These are phyloP conservation scores for Biancaea sappan DNA, from an alignment of 306 rosid species.

Conservation along the genomic window DNA sequence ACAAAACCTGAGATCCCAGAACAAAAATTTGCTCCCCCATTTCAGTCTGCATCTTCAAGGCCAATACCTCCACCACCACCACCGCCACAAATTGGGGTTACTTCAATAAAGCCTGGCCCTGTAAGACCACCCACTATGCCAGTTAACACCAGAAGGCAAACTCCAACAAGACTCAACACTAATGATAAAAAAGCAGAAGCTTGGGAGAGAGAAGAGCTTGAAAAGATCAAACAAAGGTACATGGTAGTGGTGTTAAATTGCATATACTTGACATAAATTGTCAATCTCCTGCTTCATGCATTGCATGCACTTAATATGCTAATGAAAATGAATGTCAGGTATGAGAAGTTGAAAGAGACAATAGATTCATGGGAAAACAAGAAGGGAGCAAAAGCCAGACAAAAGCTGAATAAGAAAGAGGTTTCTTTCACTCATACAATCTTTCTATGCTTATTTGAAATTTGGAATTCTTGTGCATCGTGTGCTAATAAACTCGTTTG, in stretches of 20 bases:
- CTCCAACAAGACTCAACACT: conserved; percentile 17
- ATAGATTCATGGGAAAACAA: conserved; percentile 74
- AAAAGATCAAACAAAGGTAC: conserved; percentile 65
- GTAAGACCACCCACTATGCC: conserved; percentile 24
- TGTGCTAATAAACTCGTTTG: not conserved
- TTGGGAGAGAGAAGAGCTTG: conserved; percentile 72
- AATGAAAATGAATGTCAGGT: conserved; percentile 52
- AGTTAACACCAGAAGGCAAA: conserved; percentile 31
- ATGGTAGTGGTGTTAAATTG: not conserved
- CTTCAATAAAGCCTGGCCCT: conserved; percentile 17
- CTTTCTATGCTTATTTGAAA: not conserved
- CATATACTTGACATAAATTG: not conserved
- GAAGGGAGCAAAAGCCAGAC: conserved; percentile 59
- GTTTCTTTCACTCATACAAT: conserved; percentile 38
- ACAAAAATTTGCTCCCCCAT: conserved; percentile 6
- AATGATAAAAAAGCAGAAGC: conserved; percentile 52
- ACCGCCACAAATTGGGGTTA: not conserved
- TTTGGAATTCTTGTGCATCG: not conserved
- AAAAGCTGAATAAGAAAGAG: conserved; percentile 46
- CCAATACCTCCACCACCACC: conserved; percentile 23
- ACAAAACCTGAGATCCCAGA: conserved; percentile 35
- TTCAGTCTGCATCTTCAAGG: conserved; percentile 30
- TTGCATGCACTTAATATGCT: conserved; percentile 12
- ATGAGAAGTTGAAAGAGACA: conserved; percentile 48
- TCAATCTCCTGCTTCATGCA: not conserved